Base-by-base conservation (phyloP, 768 basidiomycete genomes). In the Cystoderma amianthinum region DNA sequence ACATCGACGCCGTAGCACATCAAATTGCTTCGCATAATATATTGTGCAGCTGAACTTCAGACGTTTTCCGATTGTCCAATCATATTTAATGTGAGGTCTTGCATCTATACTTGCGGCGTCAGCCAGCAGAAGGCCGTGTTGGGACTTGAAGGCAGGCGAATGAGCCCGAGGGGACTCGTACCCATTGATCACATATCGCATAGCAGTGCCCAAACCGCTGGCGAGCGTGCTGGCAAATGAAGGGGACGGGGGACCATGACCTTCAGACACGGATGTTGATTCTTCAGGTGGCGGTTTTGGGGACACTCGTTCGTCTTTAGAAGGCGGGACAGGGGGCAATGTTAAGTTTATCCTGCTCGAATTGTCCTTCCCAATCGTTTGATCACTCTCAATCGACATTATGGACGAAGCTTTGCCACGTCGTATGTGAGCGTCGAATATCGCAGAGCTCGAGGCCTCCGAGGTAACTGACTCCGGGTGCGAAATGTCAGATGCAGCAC, bases 1-100 rank as follows among this genome's bases (percentile, higher is more conserved):
- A 54, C 85, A 90, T 46, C 80, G 59, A 48, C 65, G 62, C 33
- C 87, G 60, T 16, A 90, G 62, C 18, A 62, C 52, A 52, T 87
- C 85, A 55, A 92, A 92, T 55, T 89, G 83, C 45, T 76, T 77
- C 23, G 88, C 86, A 54, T 84, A 89, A 57, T 88, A 90, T 10
- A 83, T 81, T 12, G 82, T 90, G 54, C 86, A 90, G 54, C 79
- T 82, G 53, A 89, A 80, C 61, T 79, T 82, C 43, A 86, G 62
- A 44, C 77, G 67, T 54, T 82, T 82, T 28, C 85, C 83, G 38
- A 88, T 67, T 2, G 81, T 82, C 75, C 82, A 86, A 44, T 86
- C 82, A 46, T 88, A 86, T 59, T 85, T 84, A 65, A 90, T 79
- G 56, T 92, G 88, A 2, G 88, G 87, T 16, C 75, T 74, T 11